Percentiles rank a stretch among this genome's conserved stretches.
Conservation (phyloP, 129 eudicot genomes). For the Chrysanthemum lavandulifolium region DNA sequence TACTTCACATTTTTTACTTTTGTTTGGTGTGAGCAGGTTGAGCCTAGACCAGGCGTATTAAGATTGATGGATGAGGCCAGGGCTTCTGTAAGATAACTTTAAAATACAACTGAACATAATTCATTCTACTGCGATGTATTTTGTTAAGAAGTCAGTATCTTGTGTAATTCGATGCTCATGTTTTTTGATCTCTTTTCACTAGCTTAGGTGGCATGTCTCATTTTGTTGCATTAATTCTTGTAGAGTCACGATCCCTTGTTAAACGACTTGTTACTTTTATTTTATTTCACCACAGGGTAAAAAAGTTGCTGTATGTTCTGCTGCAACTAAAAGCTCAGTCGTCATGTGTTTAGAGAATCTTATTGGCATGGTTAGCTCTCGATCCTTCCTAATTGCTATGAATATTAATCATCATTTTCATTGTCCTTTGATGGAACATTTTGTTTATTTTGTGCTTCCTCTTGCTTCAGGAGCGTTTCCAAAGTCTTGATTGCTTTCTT, state of each 20-base stretch:
- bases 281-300: constrained; percentile 52
- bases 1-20: neutral
- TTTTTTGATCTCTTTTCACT: neutral
- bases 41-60: constrained; percentile 93
- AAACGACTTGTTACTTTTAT: neutral
- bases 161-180: too few species aligned
- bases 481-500: constrained; percentile 95
- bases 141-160: neutral
- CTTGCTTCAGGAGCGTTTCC: constrained; percentile 81
- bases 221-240: neutral
- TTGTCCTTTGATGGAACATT: constrained; percentile 3
- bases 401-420: neutral
- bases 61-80: constrained; percentile 96
- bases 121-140: neutral
- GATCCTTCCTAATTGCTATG: neutral
- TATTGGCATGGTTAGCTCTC: constrained; percentile 68
- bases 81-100: constrained; percentile 76
- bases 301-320: constrained; percentile 92
- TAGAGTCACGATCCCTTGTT: neutral
- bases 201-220: neutral
- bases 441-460: constrained; percentile 16
- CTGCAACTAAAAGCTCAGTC: constrained; percentile 98
- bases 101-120: neutral
- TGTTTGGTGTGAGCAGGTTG: constrained; percentile 53
- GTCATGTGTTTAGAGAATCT: constrained; percentile 86